Evolutionary conservation across 2,329 filamentous ascomycete species (phyloP), one percentile per base, ranked within the genome.

Genomic region (Biscogniauxia sp.): DNA sequence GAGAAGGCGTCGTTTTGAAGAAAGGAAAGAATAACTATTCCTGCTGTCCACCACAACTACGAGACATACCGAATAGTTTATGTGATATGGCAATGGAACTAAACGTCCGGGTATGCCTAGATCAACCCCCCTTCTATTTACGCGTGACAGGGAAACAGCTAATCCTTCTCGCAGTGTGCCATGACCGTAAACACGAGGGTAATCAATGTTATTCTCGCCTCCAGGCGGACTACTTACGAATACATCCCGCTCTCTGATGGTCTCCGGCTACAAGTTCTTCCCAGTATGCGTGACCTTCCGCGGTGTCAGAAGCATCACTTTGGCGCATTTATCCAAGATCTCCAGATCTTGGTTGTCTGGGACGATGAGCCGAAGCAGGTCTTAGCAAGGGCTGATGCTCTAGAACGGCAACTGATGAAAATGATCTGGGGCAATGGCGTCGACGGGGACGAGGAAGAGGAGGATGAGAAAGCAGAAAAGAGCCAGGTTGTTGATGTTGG

Each of bases 131-230:
- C 61, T 37, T 8, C n/a, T 28, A 8, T 15, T 50, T 50, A 15
- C 41, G 13, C 19, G 5, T 49, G 37, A 60, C 26, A 23, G 17
- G n/a, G 20, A 8, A 9, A 11, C 53, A n/a, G 25, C 64, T 70
- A 53, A 71, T 32, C n/a, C 15, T 28, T 25, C 25, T n/a, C 54
- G 23, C 53, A 88, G 84, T 85, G 82, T 67, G 87, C 87, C 55
- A 88, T 90, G 82, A 90, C 88, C 3, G 79, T 89, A 64, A 88
- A 85, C 69, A 89, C 87, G 3, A 79, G 82, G 61, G 82, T 89
- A 50, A 86, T 89, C 68, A 83, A 84, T 64, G 79, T 87, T 26
- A 81, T 90, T 63, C 75, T 89, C 6, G 70, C 69, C 51, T 72
- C 74, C 26, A 68, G 72, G 3, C 75, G 81, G 59, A 75, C 79